Evolutionary conservation across 2,329 filamentous ascomycete species (phyloP).

Genomic region (Epichloe uncinata): DNA sequence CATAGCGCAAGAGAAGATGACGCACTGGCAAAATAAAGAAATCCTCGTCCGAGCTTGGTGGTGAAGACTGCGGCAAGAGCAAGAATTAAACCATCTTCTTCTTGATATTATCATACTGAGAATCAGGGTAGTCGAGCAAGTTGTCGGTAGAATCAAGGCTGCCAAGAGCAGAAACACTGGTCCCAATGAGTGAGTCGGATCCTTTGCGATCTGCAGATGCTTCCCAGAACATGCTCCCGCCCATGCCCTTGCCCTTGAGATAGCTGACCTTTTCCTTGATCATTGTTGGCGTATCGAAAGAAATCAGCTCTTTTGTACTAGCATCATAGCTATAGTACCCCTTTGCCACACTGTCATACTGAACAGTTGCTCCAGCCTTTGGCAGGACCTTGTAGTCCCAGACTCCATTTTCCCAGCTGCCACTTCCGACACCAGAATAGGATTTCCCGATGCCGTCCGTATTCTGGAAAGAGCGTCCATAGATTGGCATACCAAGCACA

Average conservation of each 20-base stretch:
- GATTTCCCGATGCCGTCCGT: constrained; percentile 52
- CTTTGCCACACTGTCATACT: constrained; percentile 41
- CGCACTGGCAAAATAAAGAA: neutral
- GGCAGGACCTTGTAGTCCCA: constrained; percentile 77
- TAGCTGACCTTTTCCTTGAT: constrained; percentile 51
- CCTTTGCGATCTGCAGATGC: constrained; percentile 52
- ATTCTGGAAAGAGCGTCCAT: constrained; percentile 16
- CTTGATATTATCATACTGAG: constrained; percentile 41
- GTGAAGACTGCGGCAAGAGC: neutral
- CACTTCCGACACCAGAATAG: constrained; percentile 51
- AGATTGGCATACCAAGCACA: constrained; percentile 62
- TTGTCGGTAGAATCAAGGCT: constrained; percentile 34
- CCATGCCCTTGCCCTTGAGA: constrained; percentile 48
- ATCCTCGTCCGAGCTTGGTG: neutral
- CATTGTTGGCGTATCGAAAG: constrained; percentile 54
- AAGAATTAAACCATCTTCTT: constrained; percentile 11
- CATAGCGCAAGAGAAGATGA: neutral
- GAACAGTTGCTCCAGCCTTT: constrained; percentile 40
- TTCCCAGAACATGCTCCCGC: constrained; percentile 82
- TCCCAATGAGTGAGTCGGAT: constrained; percentile 45
- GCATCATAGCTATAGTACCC: constrained; percentile 65
- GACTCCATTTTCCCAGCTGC: constrained; percentile 59
- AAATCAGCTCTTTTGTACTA: constrained; percentile 47
- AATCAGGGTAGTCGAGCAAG: constrained; percentile 36
- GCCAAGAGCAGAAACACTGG: constrained; percentile 27